These are phyloP conservation scores for Neonectria magnoliae DNA, from an alignment of 2,329 filamentous ascomycete species.

Conservation along the genomic window DNA sequence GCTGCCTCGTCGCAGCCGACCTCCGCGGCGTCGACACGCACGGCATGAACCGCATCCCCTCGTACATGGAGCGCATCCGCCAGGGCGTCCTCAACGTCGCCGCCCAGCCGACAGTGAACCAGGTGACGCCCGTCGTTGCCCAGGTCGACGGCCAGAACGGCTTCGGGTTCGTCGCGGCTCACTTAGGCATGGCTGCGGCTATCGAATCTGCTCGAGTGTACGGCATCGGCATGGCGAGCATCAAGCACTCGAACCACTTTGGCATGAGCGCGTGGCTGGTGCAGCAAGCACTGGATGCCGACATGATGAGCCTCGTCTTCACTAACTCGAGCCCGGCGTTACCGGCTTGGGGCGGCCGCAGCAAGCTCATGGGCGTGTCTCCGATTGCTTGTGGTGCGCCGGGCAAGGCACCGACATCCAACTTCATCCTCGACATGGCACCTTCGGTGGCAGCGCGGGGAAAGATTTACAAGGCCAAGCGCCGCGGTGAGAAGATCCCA, in stretches of 20 bases:
- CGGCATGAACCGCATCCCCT: constrained; percentile 79
- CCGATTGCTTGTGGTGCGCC: constrained; percentile 82
- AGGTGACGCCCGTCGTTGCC: constrained; percentile 76
- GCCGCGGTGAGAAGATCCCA: constrained; percentile 76
- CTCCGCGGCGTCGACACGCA: constrained; percentile 84
- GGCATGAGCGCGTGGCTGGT: constrained; percentile 87
- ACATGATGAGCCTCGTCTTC: constrained; percentile 76
- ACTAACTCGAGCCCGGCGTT: constrained; percentile 78
- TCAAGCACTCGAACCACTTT: constrained; percentile 84
- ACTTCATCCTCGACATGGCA: constrained; percentile 81
- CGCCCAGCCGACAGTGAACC: constrained; percentile 66
- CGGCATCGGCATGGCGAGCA: constrained; percentile 79
- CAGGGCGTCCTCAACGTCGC: constrained; percentile 72
- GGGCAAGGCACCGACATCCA: constrained; percentile 59
- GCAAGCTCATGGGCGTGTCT: constrained; percentile 77
- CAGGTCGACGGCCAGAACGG: constrained; percentile 75
- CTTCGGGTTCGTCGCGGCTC: constrained; percentile 79
- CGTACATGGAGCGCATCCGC: constrained; percentile 78
- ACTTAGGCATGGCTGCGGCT: constrained; percentile 72
- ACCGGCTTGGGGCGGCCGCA: constrained; percentile 74
- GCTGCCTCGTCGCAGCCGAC: constrained; percentile 77
- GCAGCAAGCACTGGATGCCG: constrained; percentile 77
- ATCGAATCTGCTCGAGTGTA: constrained; percentile 71
- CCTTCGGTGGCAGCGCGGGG: constrained; percentile 75
- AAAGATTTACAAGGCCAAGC: constrained; percentile 76